phyloP scores from a whole-genome alignment of 177 flowering plant species.

The Vitis hybrid region DNA sequence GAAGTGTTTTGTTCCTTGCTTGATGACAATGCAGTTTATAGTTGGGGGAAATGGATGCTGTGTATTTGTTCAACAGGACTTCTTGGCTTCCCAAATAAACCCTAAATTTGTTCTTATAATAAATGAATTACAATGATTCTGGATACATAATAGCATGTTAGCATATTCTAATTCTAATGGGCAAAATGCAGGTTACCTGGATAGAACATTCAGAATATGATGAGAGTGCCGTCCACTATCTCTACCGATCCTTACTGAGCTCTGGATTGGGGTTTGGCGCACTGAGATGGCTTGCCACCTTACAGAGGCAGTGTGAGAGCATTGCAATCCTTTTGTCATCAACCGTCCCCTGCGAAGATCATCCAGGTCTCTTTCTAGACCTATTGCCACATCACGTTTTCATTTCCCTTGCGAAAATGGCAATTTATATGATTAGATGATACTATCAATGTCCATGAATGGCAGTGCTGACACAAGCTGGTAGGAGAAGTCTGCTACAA shows the following conservation, averaged over 20 bases:
- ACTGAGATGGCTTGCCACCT: constrained; percentile 48
- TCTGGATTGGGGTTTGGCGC: constrained; percentile 57
- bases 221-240: constrained; percentile 35
- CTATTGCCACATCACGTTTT: neutral
- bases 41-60: neutral
- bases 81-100: neutral
- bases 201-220: constrained; percentile 57
- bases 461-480: constrained; percentile 26
- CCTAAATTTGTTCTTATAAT: neutral
- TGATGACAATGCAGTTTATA: neutral
- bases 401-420: neutral
- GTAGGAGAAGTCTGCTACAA: constrained; percentile 40
- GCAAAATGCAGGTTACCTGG: constrained; percentile 50
- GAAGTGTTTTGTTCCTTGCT: no score
- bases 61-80: neutral
- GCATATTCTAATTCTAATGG: neutral
- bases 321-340: constrained; percentile 30
- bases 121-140: no score
- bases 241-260: constrained; percentile 37
- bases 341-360: constrained; percentile 15
- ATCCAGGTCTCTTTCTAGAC: constrained; percentile 11
- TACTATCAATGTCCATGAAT: no score
- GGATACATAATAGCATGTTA: no score
- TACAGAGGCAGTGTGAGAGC: constrained; percentile 38
- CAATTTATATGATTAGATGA: neutral